Percentiles rank a stretch among this genome's conserved stretches.
These are phyloP conservation scores for Mycena vulgaris DNA, from an alignment of 768 basidiomycete species.

Conservation along the genomic window DNA sequence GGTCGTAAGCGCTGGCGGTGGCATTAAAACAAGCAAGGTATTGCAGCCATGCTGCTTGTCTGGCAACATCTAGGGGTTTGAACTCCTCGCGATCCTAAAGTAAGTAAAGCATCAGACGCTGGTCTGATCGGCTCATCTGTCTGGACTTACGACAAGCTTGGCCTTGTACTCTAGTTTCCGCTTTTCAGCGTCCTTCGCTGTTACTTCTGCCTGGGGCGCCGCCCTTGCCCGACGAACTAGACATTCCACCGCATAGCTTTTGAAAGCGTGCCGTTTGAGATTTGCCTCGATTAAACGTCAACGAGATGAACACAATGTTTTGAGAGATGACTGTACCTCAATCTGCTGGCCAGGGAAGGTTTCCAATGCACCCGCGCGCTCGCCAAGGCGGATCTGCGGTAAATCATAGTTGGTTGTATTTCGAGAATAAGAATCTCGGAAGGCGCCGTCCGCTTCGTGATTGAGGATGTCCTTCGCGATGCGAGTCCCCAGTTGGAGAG, in stretches of 20 bases:
- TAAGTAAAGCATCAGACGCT: too few species aligned
- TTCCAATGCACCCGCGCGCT: background rate
- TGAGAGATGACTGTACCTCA: background rate
- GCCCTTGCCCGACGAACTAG: background rate
- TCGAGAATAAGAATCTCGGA: background rate
- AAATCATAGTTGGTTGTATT: background rate
- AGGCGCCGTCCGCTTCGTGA: background rate
- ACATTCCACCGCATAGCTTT: background rate
- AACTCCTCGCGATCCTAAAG: too few species aligned
- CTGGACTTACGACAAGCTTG: too few species aligned
- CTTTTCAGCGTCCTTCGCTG: too few species aligned
- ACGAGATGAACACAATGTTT: too few species aligned
- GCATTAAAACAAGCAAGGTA: too few species aligned
- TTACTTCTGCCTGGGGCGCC: background rate
- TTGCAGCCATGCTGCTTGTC: too few species aligned
- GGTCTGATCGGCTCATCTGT: too few species aligned
- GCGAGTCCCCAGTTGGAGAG: background rate
- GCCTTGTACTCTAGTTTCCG: too few species aligned
- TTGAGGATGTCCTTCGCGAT: constrained; percentile 5
- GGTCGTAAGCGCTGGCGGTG: too few species aligned
- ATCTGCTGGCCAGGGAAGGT: background rate
- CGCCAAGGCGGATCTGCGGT: background rate
- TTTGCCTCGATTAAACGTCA: background rate
- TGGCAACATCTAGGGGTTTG: too few species aligned
- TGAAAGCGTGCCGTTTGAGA: background rate